Evolutionary conservation across 225 moss, liverwort and hornwort genomes (phyloP), one percentile per base, ranked within the genome.

Genomic region (Anthoceros angustus): DNA sequence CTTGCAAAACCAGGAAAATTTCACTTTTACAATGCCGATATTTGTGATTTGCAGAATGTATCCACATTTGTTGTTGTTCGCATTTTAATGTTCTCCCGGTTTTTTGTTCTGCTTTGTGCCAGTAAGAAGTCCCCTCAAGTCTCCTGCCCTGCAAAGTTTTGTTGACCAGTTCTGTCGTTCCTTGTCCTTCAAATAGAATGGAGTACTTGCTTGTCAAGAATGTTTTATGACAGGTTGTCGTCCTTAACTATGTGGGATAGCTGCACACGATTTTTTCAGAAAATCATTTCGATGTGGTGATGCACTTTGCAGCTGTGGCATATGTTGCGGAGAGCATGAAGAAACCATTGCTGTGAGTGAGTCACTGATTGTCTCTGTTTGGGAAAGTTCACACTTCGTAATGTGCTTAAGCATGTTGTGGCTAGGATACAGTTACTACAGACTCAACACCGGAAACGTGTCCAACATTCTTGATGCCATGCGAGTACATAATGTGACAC

Each of bases 221-320:
- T 68, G 60, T 62, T 14, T 62, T n/a, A 20, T 12, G 40, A 63
- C 8, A 11, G 63, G 62, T 67, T 46, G 68, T 42, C 10, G 5
- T 40, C 20, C 16, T 18, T 23, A 16, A 68, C 63, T 12, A 4
- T 12, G 21, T 7, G 16, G 12, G 12, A 25, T 24, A 73, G 72
- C 63, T 73, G 41, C 72, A 73, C 62, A 24, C 32, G 12, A 45
- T 73, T 21, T 73, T 73, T 43, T 66, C 72, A 23, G 25, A 39
- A 26, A 73, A 68, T 63, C 45, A 61, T 26, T 73, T 73, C 39
- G 67, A 73, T n/a, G 72, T 68, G 67, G 72, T 73, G 66, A 72
- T 72, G 72, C 72, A 72, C 72, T 72, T 72, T 24, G 72, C 72
- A 42, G 72, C 72, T 26, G 42, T 66, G 32, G 60, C 67, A 3